A percentile compares a stretch with the other conserved stretches of the same genome.
phyloP scores from a whole-genome alignment of 208 protist species.

The Acanthamoeba lenticulata region DNA sequence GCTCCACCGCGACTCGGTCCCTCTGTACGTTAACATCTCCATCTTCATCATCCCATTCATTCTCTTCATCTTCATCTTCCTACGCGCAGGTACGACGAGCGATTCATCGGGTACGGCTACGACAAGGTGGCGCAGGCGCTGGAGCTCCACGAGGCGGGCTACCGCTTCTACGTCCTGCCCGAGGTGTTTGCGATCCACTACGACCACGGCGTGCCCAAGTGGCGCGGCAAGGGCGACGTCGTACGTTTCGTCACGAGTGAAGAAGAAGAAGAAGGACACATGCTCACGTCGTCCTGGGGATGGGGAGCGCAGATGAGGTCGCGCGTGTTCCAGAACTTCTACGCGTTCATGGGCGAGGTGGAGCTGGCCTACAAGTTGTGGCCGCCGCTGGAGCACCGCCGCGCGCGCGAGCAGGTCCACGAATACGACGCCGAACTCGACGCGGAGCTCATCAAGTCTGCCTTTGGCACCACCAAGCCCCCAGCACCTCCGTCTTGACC shows the following conservation, averaged over 20 bases:
- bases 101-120: slow-evolving; percentile 41
- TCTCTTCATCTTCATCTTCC: neutral
- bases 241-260: neutral
- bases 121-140: slow-evolving; percentile 5
- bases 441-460: neutral
- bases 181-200: slow-evolving; percentile 25
- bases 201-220: slow-evolving; percentile 44
- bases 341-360: slow-evolving; percentile 29
- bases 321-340: slow-evolving; percentile 34
- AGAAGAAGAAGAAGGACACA: neutral
- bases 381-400: neutral
- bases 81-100: neutral
- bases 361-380: slow-evolving; percentile 23
- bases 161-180: slow-evolving; percentile 7
- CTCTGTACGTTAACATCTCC: neutral
- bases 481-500: too few species aligned
- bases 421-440: neutral
- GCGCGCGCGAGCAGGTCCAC: neutral
- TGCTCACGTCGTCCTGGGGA: neutral
- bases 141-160: neutral
- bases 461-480: neutral
- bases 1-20: neutral
- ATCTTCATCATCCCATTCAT: neutral
- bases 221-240: slow-evolving; percentile 21
- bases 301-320: neutral